phyloP scores from a whole-genome alignment of 352 stramenopile species.

The Pythium biforme region DNA sequence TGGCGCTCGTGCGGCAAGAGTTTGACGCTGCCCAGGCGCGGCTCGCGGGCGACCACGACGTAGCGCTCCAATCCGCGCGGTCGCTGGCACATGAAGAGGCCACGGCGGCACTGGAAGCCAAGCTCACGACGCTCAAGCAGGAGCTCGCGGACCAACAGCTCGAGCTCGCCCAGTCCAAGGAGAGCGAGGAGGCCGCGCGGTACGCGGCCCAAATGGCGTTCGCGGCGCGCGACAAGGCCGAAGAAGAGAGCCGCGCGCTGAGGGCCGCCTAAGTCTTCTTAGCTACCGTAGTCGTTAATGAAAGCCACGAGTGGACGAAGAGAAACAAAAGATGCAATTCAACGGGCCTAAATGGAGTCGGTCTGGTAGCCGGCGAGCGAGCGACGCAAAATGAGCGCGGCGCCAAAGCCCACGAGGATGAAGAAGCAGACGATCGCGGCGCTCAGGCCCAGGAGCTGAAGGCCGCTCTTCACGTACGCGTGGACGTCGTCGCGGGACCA shows the following conservation, averaged over 20 bases:
- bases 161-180: conserved; percentile 45
- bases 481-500: conserved; percentile 69
- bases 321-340: neutral
- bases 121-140: conserved; percentile 38
- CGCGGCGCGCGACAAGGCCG: conserved; percentile 56
- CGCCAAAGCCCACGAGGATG: conserved; percentile 68
- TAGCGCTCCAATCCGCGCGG: neutral
- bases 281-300: too few species aligned
- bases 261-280: too few species aligned
- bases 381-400: conserved; percentile 64
- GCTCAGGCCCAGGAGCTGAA: conserved; percentile 68
- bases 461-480: conserved; percentile 57
- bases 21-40: neutral
- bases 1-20: conserved; percentile 30
- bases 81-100: neutral
- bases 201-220: conserved; percentile 74
- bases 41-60: conserved; percentile 1
- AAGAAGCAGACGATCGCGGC: conserved; percentile 72
- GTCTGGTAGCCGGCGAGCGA: conserved; percentile 82
- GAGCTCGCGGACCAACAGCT: conserved; percentile 46
- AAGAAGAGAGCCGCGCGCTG: conserved; percentile 46
- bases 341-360: conserved; percentile 65
- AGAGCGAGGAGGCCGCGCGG: conserved; percentile 69
- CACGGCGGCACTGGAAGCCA: neutral
- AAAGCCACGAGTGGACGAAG: neutral